Conservation (phyloP, 2,329 filamentous ascomycete genomes). For the Juglanconis oblonga region DNA sequence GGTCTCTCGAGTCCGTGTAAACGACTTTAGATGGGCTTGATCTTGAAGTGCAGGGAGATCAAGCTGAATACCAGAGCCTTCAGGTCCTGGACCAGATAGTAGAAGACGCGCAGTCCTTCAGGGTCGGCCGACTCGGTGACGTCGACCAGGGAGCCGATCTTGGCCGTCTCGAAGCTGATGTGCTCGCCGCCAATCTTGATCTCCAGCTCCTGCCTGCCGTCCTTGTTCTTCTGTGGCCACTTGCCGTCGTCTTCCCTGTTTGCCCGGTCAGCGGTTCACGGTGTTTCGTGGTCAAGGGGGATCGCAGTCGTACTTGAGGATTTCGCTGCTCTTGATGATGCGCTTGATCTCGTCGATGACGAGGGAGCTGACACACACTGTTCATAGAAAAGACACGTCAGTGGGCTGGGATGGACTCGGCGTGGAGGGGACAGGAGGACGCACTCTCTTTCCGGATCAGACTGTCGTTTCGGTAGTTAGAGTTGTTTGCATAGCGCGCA, state of each 20-base stretch:
- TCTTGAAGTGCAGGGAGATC: conserved; percentile 97
- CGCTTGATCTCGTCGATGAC: conserved; percentile 93
- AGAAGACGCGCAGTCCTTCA: conserved; percentile 94
- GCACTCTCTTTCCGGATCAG: conserved; percentile 98
- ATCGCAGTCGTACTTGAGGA: conserved; percentile 75
- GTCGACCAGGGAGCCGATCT: conserved; percentile 95
- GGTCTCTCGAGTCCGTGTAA: neutral
- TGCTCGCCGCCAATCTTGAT: conserved; percentile 92
- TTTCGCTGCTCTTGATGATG: conserved; percentile 95
- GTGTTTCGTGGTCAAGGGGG: neutral
- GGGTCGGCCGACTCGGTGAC: conserved; percentile 95
- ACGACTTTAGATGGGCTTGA: conserved; percentile 65
- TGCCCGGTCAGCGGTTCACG: neutral
- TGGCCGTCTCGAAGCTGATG: conserved; percentile 98
- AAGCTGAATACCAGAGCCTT: conserved; percentile 96
- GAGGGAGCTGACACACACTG: conserved; percentile 93
- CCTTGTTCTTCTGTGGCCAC: conserved; percentile 99
- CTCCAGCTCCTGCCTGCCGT: conserved; percentile 93
- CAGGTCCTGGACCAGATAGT: conserved; percentile 95
- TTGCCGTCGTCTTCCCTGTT: conserved; percentile 92
- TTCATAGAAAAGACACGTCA: neutral
- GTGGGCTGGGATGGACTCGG: neutral
- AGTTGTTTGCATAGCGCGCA: conserved; percentile 97
- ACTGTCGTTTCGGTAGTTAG: conserved; percentile 98
- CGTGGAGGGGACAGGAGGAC: conserved; percentile 30